These are phyloP conservation scores for Nephromyces sp. DNA, from an alignment of 169 alveolate species.

Conservation along the genomic window DNA sequence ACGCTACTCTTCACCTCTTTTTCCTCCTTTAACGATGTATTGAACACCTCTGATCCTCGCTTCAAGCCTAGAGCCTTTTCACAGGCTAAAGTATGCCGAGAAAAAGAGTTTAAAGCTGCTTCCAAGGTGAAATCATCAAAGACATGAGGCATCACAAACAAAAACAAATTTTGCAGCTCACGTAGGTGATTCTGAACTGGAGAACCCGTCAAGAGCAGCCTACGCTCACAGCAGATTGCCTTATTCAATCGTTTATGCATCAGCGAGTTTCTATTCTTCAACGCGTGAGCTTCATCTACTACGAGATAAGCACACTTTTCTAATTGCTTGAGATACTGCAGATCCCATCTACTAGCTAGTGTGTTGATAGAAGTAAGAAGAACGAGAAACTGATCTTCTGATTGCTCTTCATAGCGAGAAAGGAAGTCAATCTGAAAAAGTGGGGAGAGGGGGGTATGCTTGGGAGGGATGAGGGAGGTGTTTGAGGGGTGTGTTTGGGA, in stretches of 20 bases:
- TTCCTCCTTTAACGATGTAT: background rate
- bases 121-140: slow-evolving; percentile 55
- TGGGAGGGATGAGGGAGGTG: no score
- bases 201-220: slow-evolving; percentile 15
- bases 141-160: slow-evolving; percentile 74
- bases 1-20: background rate
- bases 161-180: slow-evolving; percentile 67
- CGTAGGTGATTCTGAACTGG: background rate
- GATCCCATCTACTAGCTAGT: slow-evolving; percentile 22
- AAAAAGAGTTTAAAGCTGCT: slow-evolving; percentile 54
- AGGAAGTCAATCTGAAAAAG: no score
- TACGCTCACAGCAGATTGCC: slow-evolving; percentile 53
- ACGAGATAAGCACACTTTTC: no score
- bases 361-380: slow-evolving; percentile 16
- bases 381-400: background rate
- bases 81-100: slow-evolving; percentile 16
- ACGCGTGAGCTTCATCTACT: slow-evolving; percentile 88
- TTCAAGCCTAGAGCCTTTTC: background rate
- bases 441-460: no score
- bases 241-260: background rate
- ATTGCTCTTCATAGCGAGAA: no score
- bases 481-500: no score
- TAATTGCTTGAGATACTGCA: slow-evolving; percentile 17
- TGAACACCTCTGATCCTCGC: background rate
- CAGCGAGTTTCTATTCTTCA: slow-evolving; percentile 70